Conservation (phyloP, 1,284 basidiomycete genomes). For the Pascua sp. region DNA sequence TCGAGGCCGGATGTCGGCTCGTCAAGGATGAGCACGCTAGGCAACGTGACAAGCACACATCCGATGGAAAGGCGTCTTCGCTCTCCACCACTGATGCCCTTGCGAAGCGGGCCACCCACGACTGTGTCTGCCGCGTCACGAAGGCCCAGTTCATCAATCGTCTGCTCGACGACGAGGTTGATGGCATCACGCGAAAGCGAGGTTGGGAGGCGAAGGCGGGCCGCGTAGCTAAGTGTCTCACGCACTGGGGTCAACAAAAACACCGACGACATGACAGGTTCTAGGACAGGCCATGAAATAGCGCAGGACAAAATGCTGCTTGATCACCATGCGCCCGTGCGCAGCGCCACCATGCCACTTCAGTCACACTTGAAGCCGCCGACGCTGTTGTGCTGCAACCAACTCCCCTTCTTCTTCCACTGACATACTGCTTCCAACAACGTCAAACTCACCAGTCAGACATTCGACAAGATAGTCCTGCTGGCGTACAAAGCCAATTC, state of each 20-base stretch:
- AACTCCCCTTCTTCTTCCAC: too few relatives aligned
- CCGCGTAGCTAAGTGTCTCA: conserved; percentile 56
- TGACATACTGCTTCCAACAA: neutral
- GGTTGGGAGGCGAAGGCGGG: conserved; percentile 53
- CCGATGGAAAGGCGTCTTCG: conserved; percentile 77
- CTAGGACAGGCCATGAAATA: too few relatives aligned
- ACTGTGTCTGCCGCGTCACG: conserved; percentile 54
- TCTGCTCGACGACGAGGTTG: conserved; percentile 54
- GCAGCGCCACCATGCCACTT: too few relatives aligned
- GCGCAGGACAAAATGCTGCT: too few relatives aligned
- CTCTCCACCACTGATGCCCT: conserved; percentile 78
- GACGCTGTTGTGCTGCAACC: too few relatives aligned
- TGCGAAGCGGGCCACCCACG: conserved; percentile 53
- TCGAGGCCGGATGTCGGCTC: conserved; percentile 50
- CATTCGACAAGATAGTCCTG: conserved; percentile 48
- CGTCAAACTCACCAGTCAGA: conserved; percentile 40
- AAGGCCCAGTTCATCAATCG: conserved; percentile 56
- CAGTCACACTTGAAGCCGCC: too few relatives aligned
- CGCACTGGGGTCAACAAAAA: conserved; percentile 40
- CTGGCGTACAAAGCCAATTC: conserved; percentile 49
- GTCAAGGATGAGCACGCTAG: conserved; percentile 76
- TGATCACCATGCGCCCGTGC: too few relatives aligned
- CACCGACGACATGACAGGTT: too few relatives aligned
- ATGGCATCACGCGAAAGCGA: conserved; percentile 43
- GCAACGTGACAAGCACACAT: conserved; percentile 71